A percentile compares a stretch with the other conserved stretches of the same genome.
Conservation (phyloP, 805 yeast genomes). For the Isabelozyma rhagii region DNA sequence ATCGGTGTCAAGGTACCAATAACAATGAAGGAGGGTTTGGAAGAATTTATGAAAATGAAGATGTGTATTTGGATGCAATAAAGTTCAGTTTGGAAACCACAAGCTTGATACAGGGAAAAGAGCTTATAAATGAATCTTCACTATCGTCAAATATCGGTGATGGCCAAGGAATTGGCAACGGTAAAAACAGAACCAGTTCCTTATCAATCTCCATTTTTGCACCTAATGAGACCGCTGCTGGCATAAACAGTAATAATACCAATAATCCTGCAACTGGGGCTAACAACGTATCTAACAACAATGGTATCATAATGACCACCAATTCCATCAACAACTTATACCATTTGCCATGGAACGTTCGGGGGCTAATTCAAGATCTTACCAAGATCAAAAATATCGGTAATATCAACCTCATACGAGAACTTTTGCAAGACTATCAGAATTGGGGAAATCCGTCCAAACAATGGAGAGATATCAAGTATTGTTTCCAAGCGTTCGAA, state of each 20-base stretch:
- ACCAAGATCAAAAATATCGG: constrained; percentile 27
- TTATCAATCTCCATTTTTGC: neutral
- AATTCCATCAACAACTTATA: constrained; percentile 10
- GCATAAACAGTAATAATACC: neutral
- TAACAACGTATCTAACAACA: neutral
- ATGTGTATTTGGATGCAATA: constrained; percentile 27
- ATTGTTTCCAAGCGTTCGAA: constrained; percentile 30
- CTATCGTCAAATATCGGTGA: neutral
- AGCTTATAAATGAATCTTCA: constrained; percentile 3
- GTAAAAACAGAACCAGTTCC: neutral
- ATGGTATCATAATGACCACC: neutral
- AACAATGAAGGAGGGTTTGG: constrained; percentile 26
- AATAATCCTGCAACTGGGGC: neutral
- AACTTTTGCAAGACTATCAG: constrained; percentile 21
- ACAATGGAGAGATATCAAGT: constrained; percentile 30
- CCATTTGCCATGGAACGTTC: constrained; percentile 36
- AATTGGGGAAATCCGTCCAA: constrained; percentile 27
- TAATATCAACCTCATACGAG: constrained; percentile 17
- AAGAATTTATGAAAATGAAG: constrained; percentile 16
- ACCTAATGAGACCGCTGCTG: neutral
- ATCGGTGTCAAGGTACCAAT: constrained; percentile 21
- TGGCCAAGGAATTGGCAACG: neutral
- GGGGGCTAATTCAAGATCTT: constrained; percentile 36
- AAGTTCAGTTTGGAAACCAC: constrained; percentile 37
- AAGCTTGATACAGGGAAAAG: constrained; percentile 16